phyloP scores from a whole-genome alignment of 2,329 filamentous ascomycete species.

The Aspergillus costaricaensis region DNA sequence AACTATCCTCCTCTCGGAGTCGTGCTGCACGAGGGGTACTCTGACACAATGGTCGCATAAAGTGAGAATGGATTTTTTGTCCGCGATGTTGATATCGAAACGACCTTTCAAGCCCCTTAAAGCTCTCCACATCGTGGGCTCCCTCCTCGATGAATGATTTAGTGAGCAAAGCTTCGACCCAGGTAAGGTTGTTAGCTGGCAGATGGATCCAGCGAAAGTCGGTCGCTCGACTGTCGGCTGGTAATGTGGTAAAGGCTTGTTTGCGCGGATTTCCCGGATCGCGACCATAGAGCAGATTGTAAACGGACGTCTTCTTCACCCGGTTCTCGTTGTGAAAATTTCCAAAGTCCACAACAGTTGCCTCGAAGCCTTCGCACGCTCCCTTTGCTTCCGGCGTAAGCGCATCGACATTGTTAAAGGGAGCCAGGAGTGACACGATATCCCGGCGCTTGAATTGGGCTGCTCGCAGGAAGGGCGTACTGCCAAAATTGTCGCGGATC shows the following conservation, averaged over 20 bases:
- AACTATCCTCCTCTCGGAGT: conserved; percentile 36
- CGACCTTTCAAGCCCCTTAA: conserved; percentile 63
- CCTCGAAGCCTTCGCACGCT: conserved; percentile 54
- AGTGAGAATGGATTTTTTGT: conserved; percentile 59
- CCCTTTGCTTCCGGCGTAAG: conserved; percentile 43
- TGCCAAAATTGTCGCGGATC: conserved; percentile 42
- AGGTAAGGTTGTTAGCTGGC: conserved; percentile 57
- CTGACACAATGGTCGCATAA: conserved; percentile 63
- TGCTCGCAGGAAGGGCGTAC: conserved; percentile 44
- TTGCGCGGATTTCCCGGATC: conserved; percentile 48
- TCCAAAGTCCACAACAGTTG: conserved; percentile 57
- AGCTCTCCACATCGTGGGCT: conserved; percentile 62
- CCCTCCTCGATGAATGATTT: conserved; percentile 67
- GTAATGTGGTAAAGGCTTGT: conserved; percentile 50
- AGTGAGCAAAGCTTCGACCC: conserved; percentile 65
- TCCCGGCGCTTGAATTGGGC: conserved; percentile 43
- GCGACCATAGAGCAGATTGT: conserved; percentile 55
- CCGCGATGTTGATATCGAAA: conserved; percentile 65
- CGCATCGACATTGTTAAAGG: conserved; percentile 40
- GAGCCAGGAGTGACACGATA: conserved; percentile 38
- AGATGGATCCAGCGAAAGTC: conserved; percentile 58
- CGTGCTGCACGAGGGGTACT: conserved; percentile 44
- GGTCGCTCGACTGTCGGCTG: conserved; percentile 50
- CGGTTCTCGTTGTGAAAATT: conserved; percentile 47
- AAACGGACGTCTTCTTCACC: conserved; percentile 53